Percentiles rank a stretch among this genome's conserved stretches.
Evolutionary conservation across 768 basidiomycete species (phyloP).

Genomic region (Termitomyces sp.): DNA sequence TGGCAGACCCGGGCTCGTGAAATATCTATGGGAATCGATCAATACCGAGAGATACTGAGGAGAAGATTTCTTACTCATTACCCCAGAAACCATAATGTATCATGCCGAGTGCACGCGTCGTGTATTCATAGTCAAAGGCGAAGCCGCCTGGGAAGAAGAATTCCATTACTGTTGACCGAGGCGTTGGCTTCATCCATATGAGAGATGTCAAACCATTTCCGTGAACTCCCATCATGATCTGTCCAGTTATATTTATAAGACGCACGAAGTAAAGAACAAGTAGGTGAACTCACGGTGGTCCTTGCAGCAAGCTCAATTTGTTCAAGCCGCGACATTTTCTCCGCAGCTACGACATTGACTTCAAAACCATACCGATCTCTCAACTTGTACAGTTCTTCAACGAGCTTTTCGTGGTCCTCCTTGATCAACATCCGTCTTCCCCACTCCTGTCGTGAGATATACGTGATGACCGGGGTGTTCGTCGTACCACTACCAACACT

Average conservation of each 20-base stretch:
- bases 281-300: slow-evolving; percentile 59
- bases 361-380: slow-evolving; percentile 76
- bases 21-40: slow-evolving; percentile 43
- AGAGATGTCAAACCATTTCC: slow-evolving; percentile 89
- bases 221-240: slow-evolving; percentile 96
- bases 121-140: slow-evolving; percentile 83
- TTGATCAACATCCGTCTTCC: slow-evolving; percentile 76
- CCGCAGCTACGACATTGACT: slow-evolving; percentile 84
- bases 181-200: slow-evolving; percentile 88
- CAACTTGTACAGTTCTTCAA: slow-evolving; percentile 67
- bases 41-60: not conserved
- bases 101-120: slow-evolving; percentile 80
- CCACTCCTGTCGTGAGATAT: slow-evolving; percentile 89
- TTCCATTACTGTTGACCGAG: slow-evolving; percentile 85
- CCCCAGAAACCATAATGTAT: slow-evolving; percentile 85
- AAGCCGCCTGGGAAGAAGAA: slow-evolving; percentile 87
- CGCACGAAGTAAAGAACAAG: not conserved
- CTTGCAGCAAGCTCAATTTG: slow-evolving; percentile 79
- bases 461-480: slow-evolving; percentile 80
- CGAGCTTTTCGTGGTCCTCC: slow-evolving; percentile 76
- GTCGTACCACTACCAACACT: slow-evolving; percentile 42
- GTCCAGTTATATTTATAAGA: not conserved
- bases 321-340: slow-evolving; percentile 74
- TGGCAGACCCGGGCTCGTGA: slow-evolving; percentile 73
- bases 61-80: slow-evolving; percentile 41